Conservation (phyloP, 176 grass and related monocot genomes). For the Oryza australiensis region DNA sequence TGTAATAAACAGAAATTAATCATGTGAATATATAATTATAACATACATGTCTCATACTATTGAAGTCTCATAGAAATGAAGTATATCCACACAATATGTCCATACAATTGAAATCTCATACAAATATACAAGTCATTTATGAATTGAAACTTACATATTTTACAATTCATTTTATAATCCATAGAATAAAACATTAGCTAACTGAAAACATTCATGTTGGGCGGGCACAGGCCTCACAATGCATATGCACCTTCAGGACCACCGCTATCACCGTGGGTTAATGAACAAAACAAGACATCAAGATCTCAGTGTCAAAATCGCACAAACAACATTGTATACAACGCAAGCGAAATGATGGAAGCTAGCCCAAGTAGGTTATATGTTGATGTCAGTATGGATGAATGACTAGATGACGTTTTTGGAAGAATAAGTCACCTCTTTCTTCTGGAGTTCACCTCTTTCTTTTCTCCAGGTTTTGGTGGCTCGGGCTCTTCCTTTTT, state of each 20-base stretch:
- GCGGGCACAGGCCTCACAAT: conserved; percentile 80
- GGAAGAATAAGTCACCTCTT: neutral
- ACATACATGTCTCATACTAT: too few relatives aligned
- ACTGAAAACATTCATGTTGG: too few relatives aligned
- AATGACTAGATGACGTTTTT: neutral
- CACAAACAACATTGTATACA: conserved; percentile 7
- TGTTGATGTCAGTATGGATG: neutral
- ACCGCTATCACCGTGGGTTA: conserved; percentile 50
- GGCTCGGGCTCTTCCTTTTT: conserved; percentile 47
- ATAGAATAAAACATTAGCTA: too few relatives aligned
- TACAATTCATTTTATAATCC: too few relatives aligned
- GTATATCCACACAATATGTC: too few relatives aligned
- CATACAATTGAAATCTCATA: too few relatives aligned
- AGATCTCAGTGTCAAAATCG: neutral
- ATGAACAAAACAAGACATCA: conserved; percentile 23
- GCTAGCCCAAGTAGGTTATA: neutral
- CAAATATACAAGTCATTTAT: too few relatives aligned
- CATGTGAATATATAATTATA: too few relatives aligned
- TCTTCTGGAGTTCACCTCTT: conserved; percentile 42
- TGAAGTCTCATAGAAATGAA: too few relatives aligned
- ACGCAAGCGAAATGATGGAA: neutral
- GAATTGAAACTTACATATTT: too few relatives aligned
- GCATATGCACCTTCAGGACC: conserved; percentile 79
- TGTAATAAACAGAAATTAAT: too few relatives aligned
- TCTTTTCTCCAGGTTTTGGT: conserved; percentile 33